Evolutionary conservation across 2,329 filamentous ascomycete species (phyloP), one percentile per base, ranked within the genome.

Genomic region (Penicillium brevicompactum): DNA sequence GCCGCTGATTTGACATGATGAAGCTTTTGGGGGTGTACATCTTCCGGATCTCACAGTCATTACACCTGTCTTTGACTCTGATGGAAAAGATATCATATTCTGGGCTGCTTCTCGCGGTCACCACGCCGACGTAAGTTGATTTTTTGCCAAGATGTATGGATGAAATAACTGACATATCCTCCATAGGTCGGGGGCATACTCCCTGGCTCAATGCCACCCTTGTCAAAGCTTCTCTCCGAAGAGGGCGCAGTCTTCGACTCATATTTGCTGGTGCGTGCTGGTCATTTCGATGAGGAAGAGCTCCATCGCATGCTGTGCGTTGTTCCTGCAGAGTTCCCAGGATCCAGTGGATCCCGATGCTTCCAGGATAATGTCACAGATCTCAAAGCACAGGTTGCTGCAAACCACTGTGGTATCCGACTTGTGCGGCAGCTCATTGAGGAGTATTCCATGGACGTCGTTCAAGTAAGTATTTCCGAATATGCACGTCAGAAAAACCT

Each of bases 331-430:
- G 77, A 85, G 62, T 84, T 87, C 57, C 85, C 86, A 0, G 89
- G 87, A 1, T 92, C 88, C 74, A 87, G 83, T 58, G 89, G 89
- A 1, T 91, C 89, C 0, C 80, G 90, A 51, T 89, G 87, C 66
- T 78, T 92, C 0, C 83, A 83, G 7, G 90, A 94, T 69, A 93
- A 93, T 67, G 80, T 93, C 63, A 90, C 89, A 56, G 90, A 93
- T 68, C 77, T 93, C 40, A 91, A 91, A 72, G 90, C 90, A 0
- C 89, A 92, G 67, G 85, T 92, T 3, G 88, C 90, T 2, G 89
- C 89, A 10, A 93, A 93, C 65, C 87, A 91, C 65, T 90, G 90
- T 67, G 90, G 90, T 5, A 91, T 91, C 65, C 87, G 84, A 43
- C 79, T 91, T 8, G 91, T 92, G 58, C 81, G 80, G 38, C 80